Evolutionary conservation across 352 stramenopile species (phyloP).

Genomic region (Phytophthora podocarpi): DNA sequence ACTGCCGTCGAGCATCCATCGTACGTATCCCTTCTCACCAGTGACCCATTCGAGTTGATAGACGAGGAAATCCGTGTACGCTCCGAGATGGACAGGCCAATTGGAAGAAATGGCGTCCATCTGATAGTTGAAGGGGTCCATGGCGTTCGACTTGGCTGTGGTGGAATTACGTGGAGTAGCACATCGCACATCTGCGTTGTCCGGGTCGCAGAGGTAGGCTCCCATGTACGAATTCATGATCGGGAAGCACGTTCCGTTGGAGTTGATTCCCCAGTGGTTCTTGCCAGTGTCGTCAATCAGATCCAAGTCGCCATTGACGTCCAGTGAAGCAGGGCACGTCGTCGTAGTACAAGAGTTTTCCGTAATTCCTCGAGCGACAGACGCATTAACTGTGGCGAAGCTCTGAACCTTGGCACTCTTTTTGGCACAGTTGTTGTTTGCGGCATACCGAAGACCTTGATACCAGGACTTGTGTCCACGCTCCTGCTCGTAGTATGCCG

Average conservation of each 20-base stretch:
- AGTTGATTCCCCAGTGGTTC: conserved; percentile 63
- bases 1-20: conserved; percentile 64
- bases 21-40: conserved; percentile 38
- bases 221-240: conserved; percentile 66
- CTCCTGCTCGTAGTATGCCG: conserved; percentile 41
- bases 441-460: conserved; percentile 58
- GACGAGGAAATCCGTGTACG: conserved; percentile 69
- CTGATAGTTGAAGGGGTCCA: conserved; percentile 53
- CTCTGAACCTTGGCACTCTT: conserved; percentile 38
- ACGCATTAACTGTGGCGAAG: conserved; percentile 48
- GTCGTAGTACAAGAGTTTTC: conserved; percentile 47
- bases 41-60: conserved; percentile 56
- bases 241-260: conserved; percentile 54
- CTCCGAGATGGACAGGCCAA: conserved; percentile 72
- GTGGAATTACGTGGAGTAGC: conserved; percentile 47
- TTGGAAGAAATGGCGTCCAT: conserved; percentile 71
- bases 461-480: conserved; percentile 69
- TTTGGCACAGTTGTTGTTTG: conserved; percentile 61
- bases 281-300: conserved; percentile 46
- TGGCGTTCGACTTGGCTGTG: conserved; percentile 50
- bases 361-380: conserved; percentile 45
- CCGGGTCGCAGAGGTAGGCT: conserved; percentile 52
- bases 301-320: conserved; percentile 52
- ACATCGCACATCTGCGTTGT: conserved; percentile 43
- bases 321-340: conserved; percentile 53